A percentile compares a stretch with the other conserved stretches of the same genome.
Evolutionary conservation across 371 early-diverging fungal species (phyloP).

Genomic region (Saksenaea oblongispora): DNA sequence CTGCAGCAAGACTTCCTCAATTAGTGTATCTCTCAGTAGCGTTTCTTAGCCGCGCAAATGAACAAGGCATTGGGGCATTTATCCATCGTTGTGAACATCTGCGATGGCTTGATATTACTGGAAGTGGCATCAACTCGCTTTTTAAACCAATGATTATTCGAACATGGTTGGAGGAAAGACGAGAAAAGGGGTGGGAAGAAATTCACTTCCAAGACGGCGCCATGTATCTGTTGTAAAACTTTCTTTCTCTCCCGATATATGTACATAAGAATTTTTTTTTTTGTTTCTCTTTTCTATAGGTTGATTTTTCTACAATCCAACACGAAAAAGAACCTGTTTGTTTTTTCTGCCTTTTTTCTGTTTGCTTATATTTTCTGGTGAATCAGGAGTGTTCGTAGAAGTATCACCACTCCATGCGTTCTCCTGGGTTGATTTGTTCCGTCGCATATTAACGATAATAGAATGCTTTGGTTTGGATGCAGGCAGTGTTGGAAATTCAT

Average conservation of each 20-base stretch:
- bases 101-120: constrained; percentile 38
- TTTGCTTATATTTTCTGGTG: constrained; percentile 7
- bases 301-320: constrained; percentile 41
- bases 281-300: background rate
- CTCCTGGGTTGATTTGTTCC: constrained; percentile 18
- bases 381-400: constrained; percentile 11
- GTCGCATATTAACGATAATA: constrained; percentile 35
- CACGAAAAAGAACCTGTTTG: constrained; percentile 62
- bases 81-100: constrained; percentile 17
- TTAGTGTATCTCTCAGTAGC: constrained; percentile 34
- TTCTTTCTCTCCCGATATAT: background rate
- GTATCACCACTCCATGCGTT: constrained; percentile 29
- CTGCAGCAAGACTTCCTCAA: constrained; percentile 11
- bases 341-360: constrained; percentile 59
- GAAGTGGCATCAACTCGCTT: constrained; percentile 35
- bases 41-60: constrained; percentile 29
- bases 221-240: constrained; percentile 30
- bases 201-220: constrained; percentile 27
- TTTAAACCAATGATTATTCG: constrained; percentile 30
- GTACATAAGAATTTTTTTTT: background rate
- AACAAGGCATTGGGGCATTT: constrained; percentile 25
- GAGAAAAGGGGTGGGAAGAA: constrained; percentile 12
- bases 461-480: constrained; percentile 33
- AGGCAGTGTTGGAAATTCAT: constrained; percentile 46
- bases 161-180: constrained; percentile 23